These are phyloP conservation scores for Passiflora organensis DNA, from an alignment of 345 rosid species.

Conservation along the genomic window DNA sequence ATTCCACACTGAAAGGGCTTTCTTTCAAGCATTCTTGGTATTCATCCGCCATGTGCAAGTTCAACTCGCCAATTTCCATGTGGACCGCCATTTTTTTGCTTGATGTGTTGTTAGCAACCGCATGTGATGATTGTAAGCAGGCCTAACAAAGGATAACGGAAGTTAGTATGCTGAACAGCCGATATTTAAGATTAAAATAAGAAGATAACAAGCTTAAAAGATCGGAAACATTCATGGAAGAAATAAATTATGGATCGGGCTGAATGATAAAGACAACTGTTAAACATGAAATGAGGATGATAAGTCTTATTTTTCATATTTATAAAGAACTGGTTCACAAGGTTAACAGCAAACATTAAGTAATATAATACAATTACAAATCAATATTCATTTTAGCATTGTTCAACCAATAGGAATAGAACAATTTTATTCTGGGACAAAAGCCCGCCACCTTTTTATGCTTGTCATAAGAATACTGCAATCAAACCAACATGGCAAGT, in stretches of 20 bases:
- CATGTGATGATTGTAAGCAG: slow-evolving; percentile 91
- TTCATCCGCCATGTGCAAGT: slow-evolving; percentile 89
- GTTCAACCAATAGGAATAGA: no score
- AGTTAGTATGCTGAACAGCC: not conserved
- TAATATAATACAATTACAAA: no score
- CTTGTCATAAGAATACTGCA: no score
- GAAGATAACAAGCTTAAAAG: not conserved
- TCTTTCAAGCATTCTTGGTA: slow-evolving; percentile 87
- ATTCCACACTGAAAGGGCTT: slow-evolving; percentile 76
- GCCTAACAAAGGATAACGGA: slow-evolving; percentile 43
- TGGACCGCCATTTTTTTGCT: slow-evolving; percentile 64
- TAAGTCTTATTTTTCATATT: no score
- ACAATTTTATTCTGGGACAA: not conserved
- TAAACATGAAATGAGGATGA: no score
- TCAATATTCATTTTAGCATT: no score
- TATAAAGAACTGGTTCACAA: no score
- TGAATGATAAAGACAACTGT: no score
- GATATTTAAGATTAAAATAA: no score
- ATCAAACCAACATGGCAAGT: no score
- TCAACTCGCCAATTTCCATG: slow-evolving; percentile 93
- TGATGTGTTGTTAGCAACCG: slow-evolving; percentile 89
- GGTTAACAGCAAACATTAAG: no score
- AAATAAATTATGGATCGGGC: not conserved
- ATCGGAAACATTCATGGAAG: not conserved
- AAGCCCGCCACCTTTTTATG: not conserved